phyloP scores from a whole-genome alignment of 2,329 filamentous ascomycete genomes.

The Neofusicoccum umdonicola region DNA sequence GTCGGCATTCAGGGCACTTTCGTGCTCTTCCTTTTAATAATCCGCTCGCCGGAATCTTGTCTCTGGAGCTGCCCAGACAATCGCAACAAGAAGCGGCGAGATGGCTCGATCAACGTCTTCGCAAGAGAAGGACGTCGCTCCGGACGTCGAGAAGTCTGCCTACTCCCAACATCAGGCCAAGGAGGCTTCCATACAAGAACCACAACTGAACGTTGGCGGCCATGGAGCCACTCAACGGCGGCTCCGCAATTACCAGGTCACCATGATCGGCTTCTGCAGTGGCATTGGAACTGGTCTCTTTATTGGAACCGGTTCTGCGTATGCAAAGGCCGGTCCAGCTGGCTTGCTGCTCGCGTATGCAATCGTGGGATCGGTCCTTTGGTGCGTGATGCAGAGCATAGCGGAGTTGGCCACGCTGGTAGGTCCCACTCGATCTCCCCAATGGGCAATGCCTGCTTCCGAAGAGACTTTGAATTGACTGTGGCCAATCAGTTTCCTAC shows the following conservation, averaged over 20 bases:
- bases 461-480: too few species aligned
- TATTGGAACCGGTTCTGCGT: conserved; percentile 63
- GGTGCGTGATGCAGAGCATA: conserved; percentile 85
- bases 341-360: conserved; percentile 36
- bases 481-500: conserved; percentile 59
- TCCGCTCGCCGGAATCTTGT: neutral
- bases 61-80: neutral
- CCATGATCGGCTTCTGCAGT: conserved; percentile 29
- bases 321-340: conserved; percentile 39
- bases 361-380: conserved; percentile 82
- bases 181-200: conserved; percentile 1
- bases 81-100: too few species aligned
- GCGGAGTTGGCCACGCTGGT: conserved; percentile 86
- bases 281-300: conserved; percentile 64
- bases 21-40: too few species aligned
- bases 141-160: neutral
- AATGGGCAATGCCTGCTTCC: neutral
- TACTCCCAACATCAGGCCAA: neutral
- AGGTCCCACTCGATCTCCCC: neutral
- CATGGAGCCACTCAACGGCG: conserved; percentile 2
- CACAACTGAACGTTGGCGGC: conserved; percentile 5
- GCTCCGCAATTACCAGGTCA: conserved; percentile 8
- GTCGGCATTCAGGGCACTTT: neutral
- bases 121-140: neutral
- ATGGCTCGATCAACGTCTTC: neutral